Base-by-base conservation (phyloP, 352 stramenopile genomes). In the Phytophthora nicotianae region DNA sequence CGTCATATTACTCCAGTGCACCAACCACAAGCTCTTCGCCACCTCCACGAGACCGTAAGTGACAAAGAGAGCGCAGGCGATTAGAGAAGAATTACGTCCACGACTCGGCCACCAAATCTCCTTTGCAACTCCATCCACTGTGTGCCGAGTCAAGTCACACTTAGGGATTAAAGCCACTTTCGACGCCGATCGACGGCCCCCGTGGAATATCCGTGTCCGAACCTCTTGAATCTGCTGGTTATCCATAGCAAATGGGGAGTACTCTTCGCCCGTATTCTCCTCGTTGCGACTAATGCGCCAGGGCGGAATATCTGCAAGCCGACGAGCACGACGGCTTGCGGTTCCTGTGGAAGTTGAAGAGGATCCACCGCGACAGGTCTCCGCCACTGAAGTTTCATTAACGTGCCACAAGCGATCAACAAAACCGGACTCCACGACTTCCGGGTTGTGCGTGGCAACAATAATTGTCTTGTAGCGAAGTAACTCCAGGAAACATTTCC, bases 401-500 rank as follows among this genome's bases (percentile, higher is more conserved):
- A 78, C 53, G 16, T 73, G 19, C 64, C 65, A 75, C 13, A 80
- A 19, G 2, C 68, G 59, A 38, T 80, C 68, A 13, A 80, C 68
- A 58, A 80, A 75, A 11, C 65, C 64, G 14, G 72, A 80, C 21
- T 68, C 68, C 5, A 79, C 62, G 23, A 81, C 65, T 60, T 98
- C 86, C 3, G 97, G 62, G 40, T 90, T 89, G 74, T 98, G 96
- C 0, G 94, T 98, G 7, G 95, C 93, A 32, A 98, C 65, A 40
- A 98, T 72, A 16, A 98, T 45, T 14, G 68, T 80, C 48, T 80
- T 77, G 65, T 73, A 62, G 8, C 68, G 65, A 24, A 80, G 53
- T 21, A 80, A 32, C 46, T 80, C 68, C 14, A 80, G 26, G 21
- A 80, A 68, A 17, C 65, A 77, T 40, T 77, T 80, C 20, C 60